Percentiles rank a stretch among this genome's conserved stretches.
Evolutionary conservation across 306 rosid genomes (phyloP).

Genomic region (Rosa lucieae): DNA sequence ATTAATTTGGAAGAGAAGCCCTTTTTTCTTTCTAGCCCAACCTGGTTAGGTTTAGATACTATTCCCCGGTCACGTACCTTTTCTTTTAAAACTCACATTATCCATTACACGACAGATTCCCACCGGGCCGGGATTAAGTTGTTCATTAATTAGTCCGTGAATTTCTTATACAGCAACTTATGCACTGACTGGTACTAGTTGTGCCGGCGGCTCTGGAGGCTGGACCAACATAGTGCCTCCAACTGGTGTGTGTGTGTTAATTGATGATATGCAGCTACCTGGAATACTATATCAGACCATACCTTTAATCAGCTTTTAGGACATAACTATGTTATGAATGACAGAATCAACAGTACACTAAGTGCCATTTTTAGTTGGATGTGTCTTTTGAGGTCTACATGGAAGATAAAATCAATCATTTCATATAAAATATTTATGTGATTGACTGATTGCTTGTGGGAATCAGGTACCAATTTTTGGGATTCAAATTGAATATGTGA

Average conservation of each 20-base stretch:
- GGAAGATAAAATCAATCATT: neutral
- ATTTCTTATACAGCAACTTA: slow-evolving; percentile 10
- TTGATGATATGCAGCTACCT: neutral
- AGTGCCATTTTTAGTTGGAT: slow-evolving; percentile 3
- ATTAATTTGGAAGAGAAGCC: neutral
- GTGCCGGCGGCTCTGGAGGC: neutral
- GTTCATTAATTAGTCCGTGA: neutral
- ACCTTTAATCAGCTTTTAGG: slow-evolving; percentile 2
- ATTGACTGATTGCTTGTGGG: neutral
- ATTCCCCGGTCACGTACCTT: slow-evolving; percentile 17
- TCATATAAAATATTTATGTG: neutral
- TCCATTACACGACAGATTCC: slow-evolving; percentile 20
- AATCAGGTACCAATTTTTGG: neutral
- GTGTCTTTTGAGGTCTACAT: neutral
- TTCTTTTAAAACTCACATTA: neutral
- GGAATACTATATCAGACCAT: neutral
- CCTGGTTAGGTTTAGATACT: slow-evolving; percentile 25
- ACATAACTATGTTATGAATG: neutral
- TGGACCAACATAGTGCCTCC: neutral
- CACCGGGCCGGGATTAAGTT: slow-evolving; percentile 13
- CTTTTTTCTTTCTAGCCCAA: neutral
- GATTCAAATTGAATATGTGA: too few species aligned
- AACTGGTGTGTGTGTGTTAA: neutral
- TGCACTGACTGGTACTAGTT: neutral
- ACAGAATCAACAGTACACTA: neutral